Conservation (phyloP, 140 eudicot species). For the Flaveria floridana region DNA sequence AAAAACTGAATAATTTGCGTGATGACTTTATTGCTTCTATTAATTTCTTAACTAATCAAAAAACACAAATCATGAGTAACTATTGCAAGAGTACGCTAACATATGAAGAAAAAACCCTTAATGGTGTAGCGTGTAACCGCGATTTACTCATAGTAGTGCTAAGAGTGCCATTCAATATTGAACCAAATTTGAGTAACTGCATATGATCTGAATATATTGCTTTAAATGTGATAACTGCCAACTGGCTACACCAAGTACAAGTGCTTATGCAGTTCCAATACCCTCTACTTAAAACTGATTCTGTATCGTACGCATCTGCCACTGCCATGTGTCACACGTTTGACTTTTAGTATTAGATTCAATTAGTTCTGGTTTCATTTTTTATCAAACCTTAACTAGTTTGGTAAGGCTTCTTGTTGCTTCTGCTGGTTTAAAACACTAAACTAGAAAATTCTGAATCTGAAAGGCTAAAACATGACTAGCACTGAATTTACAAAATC, state of each 20-base stretch:
- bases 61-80: not conserved
- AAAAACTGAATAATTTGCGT: not conserved
- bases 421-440: not conserved
- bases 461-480: conserved; percentile 1
- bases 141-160: not conserved
- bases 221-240: not conserved
- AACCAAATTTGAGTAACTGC: not conserved
- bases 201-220: not conserved
- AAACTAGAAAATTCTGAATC: not conserved
- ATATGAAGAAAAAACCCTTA: not conserved
- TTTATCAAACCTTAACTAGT: not conserved
- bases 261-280: not conserved
- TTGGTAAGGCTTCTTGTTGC: conserved; percentile 4
- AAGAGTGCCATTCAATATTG: not conserved
- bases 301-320: not conserved
- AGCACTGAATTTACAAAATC: conserved; percentile 10
- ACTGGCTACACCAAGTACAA: not conserved
- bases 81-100: not conserved
- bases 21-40: not conserved
- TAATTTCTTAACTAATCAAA: not conserved
- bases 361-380: not conserved
- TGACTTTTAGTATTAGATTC: not conserved
- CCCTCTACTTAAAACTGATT: not conserved
- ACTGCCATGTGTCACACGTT: not conserved
- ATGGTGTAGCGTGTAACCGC: not conserved